Base-by-base conservation (phyloP, 345 rosid species). In the Euphorbia tirucalli region DNA sequence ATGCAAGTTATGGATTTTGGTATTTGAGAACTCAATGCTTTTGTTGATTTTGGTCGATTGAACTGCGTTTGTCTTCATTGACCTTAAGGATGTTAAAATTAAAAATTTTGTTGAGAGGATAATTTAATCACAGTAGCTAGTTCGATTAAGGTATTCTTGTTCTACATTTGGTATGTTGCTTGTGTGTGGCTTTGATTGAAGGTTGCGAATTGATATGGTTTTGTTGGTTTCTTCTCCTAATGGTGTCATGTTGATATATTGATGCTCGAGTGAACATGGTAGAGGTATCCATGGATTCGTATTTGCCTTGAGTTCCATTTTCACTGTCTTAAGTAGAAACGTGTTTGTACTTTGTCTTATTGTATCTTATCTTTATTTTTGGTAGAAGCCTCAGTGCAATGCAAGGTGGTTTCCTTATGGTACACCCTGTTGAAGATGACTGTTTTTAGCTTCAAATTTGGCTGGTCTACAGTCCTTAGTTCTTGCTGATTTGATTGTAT, bases 1-100 rank as follows among this genome's bases (percentile, higher is more conserved):
- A 61, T 61, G 64, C 10, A 60, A 28, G 32, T 24, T 60, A 22
- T 46, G 35, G 67, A 31, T 71, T 71, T 61, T 46, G 66, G 48
- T 28, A 31, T 59, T 21, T 71, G 27, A 37, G 54, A 46, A 13
- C 44, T 61, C 32, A 22, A 27, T 27, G 54, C 14, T 18, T 7
- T 7, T 39, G 56, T 59, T 28, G 18, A 27, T 27, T 60, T 60
- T 41, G 28, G 24, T 60, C 15, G 3, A 28, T 59, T 8, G 16
- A 18, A 16, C 52, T 4, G 4, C 2, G 16, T 27, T 41, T 56
- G 37, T 22, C 11, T 55, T 54, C 18, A 13, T 68, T 1, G 62
- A 11, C 25, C 31, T 32, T 69, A 18, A 41, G 11, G 37, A 27
- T 27, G 50, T 10, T 58, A 41, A 59, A 19, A 16, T 19, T 43